A percentile compares a stretch with the other conserved stretches of the same genome.
These are phyloP conservation scores for Fusarium odoratissimum DNA, from an alignment of 2,329 filamentous ascomycete species.

Conservation along the genomic window DNA sequence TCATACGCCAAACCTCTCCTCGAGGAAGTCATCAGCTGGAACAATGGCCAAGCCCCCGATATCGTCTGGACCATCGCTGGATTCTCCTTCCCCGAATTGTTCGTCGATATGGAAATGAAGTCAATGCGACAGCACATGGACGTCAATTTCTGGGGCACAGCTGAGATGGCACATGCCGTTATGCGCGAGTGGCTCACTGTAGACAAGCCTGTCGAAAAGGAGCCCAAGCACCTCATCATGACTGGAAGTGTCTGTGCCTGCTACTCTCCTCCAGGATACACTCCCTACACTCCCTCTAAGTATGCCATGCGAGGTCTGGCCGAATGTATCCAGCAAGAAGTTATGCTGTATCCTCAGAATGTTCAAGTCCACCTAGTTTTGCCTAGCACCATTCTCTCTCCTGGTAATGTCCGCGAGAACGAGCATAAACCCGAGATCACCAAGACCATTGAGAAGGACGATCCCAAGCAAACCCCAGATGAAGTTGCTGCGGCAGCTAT, in stretches of 20 bases:
- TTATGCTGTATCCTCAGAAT: constrained; percentile 85
- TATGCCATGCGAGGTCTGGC: constrained; percentile 84
- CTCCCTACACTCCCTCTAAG: constrained; percentile 85
- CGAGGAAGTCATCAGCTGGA: constrained; percentile 80
- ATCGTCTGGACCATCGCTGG: constrained; percentile 94
- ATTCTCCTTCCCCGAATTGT: constrained; percentile 77
- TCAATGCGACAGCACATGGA: constrained; percentile 85
- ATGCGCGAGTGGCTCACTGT: constrained; percentile 78
- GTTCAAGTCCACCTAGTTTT: constrained; percentile 85
- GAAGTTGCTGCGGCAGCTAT: constrained; percentile 79
- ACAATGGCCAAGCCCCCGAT: constrained; percentile 78
- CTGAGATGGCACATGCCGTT: constrained; percentile 86
- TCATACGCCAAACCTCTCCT: constrained; percentile 78
- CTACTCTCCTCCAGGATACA: constrained; percentile 83
- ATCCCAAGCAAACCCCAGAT: constrained; percentile 82
- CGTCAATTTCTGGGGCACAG: constrained; percentile 88
- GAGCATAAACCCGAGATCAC: constrained; percentile 83
- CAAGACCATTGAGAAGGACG: constrained; percentile 81
- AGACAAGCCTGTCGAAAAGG: constrained; percentile 54
- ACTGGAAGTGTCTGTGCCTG: constrained; percentile 83
- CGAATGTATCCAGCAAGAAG: constrained; percentile 85
- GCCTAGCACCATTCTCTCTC: constrained; percentile 84
- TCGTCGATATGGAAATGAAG: constrained; percentile 77
- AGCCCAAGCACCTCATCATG: constrained; percentile 84
- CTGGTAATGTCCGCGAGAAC: constrained; percentile 82